A percentile compares a stretch with the other conserved stretches of the same genome.
phyloP scores from a whole-genome alignment of 2,329 filamentous ascomycete genomes.

The Calonectria henricotiae region DNA sequence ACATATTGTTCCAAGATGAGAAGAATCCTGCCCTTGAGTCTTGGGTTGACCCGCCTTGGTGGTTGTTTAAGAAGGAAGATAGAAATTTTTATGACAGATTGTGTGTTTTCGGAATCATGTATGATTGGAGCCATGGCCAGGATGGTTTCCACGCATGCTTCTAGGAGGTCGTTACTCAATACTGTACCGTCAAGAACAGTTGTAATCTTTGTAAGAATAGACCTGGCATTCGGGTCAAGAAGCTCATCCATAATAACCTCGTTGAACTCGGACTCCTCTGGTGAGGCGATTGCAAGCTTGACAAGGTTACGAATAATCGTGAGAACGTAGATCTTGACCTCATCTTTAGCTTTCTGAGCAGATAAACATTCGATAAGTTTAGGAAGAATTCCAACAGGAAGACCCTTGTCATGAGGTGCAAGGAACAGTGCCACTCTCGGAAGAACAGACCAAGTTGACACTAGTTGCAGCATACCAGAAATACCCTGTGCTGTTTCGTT shows the following conservation, averaged over 20 bases:
- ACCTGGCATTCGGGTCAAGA: conserved; percentile 71
- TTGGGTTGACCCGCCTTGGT: conserved; percentile 85
- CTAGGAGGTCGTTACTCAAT: conserved; percentile 82
- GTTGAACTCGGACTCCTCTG: conserved; percentile 71
- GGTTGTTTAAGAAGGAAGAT: conserved; percentile 89
- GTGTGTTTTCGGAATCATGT: conserved; percentile 77
- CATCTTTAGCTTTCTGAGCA: conserved; percentile 83
- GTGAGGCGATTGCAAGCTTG: conserved; percentile 71
- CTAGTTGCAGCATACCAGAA: conserved; percentile 85
- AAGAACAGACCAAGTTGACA: conserved; percentile 85
- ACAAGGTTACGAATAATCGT: conserved; percentile 82
- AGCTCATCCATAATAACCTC: conserved; percentile 72
- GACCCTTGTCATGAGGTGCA: conserved; percentile 56
- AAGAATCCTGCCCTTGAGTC: conserved; percentile 86
- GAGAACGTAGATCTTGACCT: conserved; percentile 88
- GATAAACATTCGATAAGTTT: conserved; percentile 82
- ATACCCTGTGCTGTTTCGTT: conserved; percentile 91
- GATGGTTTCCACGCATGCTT: conserved; percentile 84
- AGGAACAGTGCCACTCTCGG: conserved; percentile 80
- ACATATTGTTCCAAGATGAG: conserved; percentile 87
- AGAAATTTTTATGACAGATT: conserved; percentile 85
- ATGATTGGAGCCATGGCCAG: conserved; percentile 83
- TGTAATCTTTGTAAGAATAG: conserved; percentile 79
- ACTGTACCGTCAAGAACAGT: conserved; percentile 74
- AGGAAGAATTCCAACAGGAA: conserved; percentile 76